Conservation (phyloP, 345 rosid genomes). For the Camelina neglecta region DNA sequence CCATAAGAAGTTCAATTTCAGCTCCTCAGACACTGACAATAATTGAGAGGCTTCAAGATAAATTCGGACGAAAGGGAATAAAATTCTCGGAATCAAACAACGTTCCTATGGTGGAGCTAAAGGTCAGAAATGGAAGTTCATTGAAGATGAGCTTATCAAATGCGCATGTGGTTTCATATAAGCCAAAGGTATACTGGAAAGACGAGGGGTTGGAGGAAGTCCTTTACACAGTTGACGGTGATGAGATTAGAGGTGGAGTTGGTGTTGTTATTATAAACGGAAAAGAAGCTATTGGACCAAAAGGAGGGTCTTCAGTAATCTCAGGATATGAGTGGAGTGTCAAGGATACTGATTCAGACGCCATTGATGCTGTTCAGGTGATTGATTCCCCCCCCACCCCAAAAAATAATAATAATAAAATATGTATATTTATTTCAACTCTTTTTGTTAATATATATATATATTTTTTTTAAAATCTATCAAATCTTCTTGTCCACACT, state of each 20-base stretch:
- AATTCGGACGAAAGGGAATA: constrained; percentile 77
- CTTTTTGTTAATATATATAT: no score
- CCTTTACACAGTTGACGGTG: constrained; percentile 63
- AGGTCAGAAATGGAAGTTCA: constrained; percentile 84
- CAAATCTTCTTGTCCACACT: not conserved
- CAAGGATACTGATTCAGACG: constrained; percentile 76
- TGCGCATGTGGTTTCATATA: constrained; percentile 83
- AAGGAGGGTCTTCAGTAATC: constrained; percentile 47
- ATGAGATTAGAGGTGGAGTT: constrained; percentile 61
- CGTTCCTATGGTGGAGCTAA: constrained; percentile 58
- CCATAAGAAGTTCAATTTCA: constrained; percentile 42
- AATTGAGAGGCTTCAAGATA: constrained; percentile 58
- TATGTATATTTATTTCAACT: no score
- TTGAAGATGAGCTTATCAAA: constrained; percentile 62
- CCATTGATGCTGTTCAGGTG: constrained; percentile 91
- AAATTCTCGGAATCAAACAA: constrained; percentile 65
- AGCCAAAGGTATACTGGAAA: constrained; percentile 83
- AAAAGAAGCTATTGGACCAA: constrained; percentile 45
- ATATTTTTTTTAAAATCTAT: no score
- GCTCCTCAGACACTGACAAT: constrained; percentile 34
- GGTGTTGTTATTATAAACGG: constrained; percentile 69
- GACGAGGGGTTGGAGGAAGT: constrained; percentile 83
- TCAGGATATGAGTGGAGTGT: constrained; percentile 69
- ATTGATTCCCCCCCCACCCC: not conserved
- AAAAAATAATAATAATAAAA: no score